These are phyloP conservation scores for Aureobasidium namibiae DNA, from an alignment of 2,329 filamentous ascomycete species.

Conservation along the genomic window DNA sequence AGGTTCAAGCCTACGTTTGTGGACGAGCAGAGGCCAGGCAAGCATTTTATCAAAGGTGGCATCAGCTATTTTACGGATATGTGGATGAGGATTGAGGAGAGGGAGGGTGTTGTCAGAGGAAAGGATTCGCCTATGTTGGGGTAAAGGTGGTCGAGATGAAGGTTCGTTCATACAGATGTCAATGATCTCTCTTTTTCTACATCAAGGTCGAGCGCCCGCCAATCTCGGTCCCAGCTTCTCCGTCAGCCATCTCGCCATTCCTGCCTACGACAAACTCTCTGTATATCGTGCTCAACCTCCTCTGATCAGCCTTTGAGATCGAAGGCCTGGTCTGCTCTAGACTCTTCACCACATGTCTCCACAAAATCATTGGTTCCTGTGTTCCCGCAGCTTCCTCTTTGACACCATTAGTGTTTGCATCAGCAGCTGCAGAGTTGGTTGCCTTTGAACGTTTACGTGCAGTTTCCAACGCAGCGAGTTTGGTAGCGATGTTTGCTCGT, in stretches of 20 bases:
- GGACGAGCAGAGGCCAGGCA: slow-evolving; percentile 25
- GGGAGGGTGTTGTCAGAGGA: not conserved
- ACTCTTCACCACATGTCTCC: slow-evolving; percentile 74
- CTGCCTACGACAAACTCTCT: slow-evolving; percentile 84
- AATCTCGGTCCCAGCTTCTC: slow-evolving; percentile 84
- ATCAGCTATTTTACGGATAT: slow-evolving; percentile 36
- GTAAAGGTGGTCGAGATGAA: no score
- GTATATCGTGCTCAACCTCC: slow-evolving; percentile 72
- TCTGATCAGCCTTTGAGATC: slow-evolving; percentile 70
- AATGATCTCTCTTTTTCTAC: not conserved
- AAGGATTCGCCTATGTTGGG: no score
- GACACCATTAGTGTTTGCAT: not conserved
- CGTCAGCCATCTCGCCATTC: slow-evolving; percentile 91
- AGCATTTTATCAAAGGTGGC: slow-evolving; percentile 35
- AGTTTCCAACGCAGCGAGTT: slow-evolving; percentile 70
- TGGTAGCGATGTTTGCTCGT: slow-evolving; percentile 69
- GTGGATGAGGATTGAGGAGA: slow-evolving; percentile 27
- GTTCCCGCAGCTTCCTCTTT: slow-evolving; percentile 20
- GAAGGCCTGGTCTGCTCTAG: slow-evolving; percentile 71
- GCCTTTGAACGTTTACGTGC: slow-evolving; percentile 55
- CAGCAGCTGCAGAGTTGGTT: not conserved
- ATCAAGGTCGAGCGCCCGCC: slow-evolving; percentile 77
- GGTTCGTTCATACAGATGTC: no score
- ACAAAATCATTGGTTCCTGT: slow-evolving; percentile 71
- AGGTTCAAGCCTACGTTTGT: slow-evolving; percentile 28